Percentiles rank a stretch among this genome's conserved stretches.
These are phyloP conservation scores for Ammopiptanthus mongolicus DNA, from an alignment of 306 rosid species.

Conservation along the genomic window DNA sequence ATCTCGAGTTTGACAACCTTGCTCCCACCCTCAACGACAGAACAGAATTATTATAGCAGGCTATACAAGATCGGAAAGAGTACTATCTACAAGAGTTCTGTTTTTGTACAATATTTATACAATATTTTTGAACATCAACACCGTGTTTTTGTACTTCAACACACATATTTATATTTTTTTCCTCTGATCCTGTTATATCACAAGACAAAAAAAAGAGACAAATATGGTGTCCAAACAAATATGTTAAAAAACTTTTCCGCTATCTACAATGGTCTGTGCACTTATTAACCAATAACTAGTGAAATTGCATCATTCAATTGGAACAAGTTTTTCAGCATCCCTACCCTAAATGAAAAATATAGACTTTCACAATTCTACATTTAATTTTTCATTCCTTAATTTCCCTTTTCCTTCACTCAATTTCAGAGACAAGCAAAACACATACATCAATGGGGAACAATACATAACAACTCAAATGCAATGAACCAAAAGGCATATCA, in stretches of 20 bases:
- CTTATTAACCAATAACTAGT: not conserved
- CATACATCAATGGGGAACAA: not conserved
- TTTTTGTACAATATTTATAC: too few species aligned
- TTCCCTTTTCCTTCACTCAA: not conserved
- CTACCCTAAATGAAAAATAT: not conserved
- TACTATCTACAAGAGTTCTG: not conserved
- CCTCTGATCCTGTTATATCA: too few species aligned
- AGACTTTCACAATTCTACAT: slow-evolving; percentile 11
- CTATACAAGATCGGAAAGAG: not conserved
- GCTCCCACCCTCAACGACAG: not conserved
- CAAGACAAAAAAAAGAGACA: too few species aligned
- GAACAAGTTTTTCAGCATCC: not conserved
- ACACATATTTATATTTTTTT: too few species aligned
- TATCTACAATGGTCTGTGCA: not conserved
- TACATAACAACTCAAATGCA: not conserved
- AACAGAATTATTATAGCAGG: not conserved
- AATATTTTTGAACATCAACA: too few species aligned
- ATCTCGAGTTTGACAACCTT: too few species aligned
- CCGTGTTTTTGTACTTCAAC: too few species aligned
- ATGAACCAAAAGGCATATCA: not conserved
- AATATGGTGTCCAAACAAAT: too few species aligned
- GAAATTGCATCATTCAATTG: slow-evolving; percentile 11
- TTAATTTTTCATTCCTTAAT: not conserved
- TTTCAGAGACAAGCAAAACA: not conserved
- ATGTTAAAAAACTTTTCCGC: not conserved